Evolutionary conservation across 1,139 yeast genomes (phyloP), one percentile per base, ranked within the genome.

Genomic region (Pneumocystis wakefieldiae): DNA sequence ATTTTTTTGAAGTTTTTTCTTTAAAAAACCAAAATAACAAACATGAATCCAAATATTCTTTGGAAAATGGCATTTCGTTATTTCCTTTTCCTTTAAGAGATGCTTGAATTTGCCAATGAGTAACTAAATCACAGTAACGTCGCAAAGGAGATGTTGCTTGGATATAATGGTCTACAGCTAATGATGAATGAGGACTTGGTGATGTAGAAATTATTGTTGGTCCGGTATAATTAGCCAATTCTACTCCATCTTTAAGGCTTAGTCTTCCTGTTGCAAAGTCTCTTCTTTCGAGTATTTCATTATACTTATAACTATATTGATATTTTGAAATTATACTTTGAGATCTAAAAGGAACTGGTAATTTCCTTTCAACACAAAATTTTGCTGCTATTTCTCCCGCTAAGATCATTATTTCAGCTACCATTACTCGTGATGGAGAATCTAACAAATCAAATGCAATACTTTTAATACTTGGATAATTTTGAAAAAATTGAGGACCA

Each of bases 91-190:
- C 61, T 8, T 64, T 62, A n/a, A 81, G 65, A 66, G 69, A 72
- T 1, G 80, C 73, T 64, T 83, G 85, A 2, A 84, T 64, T 68
- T 84, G 88, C 81, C 92, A 82, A 70, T 90, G 97, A 68, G 85
- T 84, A 6, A 90, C 72, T 69, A 90, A 75, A 73, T 92, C 98
- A n/a, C 85, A 84, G 69, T 82, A 86, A 68, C 98, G 77, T 73
- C 98, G 78, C 67, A 92, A 77, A 1, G 98, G 98, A 0, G 97
- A 90, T 0, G 98, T 90, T 2, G 87, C 84, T 55, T 89, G 87
- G 7, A 87, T 78, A 71, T 92, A 90, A 15, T 76, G 73, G 0
- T 74, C 72, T 12, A 86, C n/a, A 24, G 62, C 74, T 1, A 95
- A 96, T 60, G 90, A 75, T 65, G 86, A 82, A 38, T 78, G 77